Evolutionary conservation across 805 yeast species (phyloP).

Genomic region (Starmerella etchellsii): DNA sequence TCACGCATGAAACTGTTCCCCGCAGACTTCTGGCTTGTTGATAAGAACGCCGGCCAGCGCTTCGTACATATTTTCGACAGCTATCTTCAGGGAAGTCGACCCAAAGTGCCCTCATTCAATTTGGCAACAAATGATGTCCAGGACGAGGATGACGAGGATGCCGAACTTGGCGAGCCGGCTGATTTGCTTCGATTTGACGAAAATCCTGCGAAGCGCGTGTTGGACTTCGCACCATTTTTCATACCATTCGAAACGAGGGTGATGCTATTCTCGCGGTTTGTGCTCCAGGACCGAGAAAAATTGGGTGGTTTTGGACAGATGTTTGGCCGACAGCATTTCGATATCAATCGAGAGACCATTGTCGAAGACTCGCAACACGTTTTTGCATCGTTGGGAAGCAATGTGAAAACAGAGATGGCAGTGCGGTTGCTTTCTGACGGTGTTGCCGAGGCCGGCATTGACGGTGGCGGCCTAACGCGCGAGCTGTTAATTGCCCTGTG

Average conservation of each 20-base stretch:
- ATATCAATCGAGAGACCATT: slow-evolving; percentile 51
- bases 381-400: slow-evolving; percentile 41
- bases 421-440: slow-evolving; percentile 67
- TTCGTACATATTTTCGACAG: slow-evolving; percentile 2
- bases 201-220: slow-evolving; percentile 34
- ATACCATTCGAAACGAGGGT: slow-evolving; percentile 67
- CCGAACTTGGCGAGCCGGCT: background rate
- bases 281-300: slow-evolving; percentile 36
- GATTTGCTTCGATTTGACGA: background rate
- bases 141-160: slow-evolving; percentile 1
- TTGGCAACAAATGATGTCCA: background rate
- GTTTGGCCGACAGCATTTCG: slow-evolving; percentile 1
- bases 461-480: slow-evolving; percentile 93
- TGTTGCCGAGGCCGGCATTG: slow-evolving; percentile 72
- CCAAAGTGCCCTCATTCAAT: background rate
- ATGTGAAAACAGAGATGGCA: slow-evolving; percentile 45
- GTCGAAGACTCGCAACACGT: slow-evolving; percentile 60
- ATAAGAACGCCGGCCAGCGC: background rate
- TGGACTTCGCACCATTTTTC: slow-evolving; percentile 63
- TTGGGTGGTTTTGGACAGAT: background rate
- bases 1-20: slow-evolving; percentile 44
- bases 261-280: slow-evolving; percentile 50
- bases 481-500: slow-evolving; percentile 71
- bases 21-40: slow-evolving; percentile 42
- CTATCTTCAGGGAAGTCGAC: background rate